A percentile compares a stretch with the other conserved stretches of the same genome.
Conservation (phyloP, 2,329 filamentous ascomycete genomes). For the Metarhizium rileyi region DNA sequence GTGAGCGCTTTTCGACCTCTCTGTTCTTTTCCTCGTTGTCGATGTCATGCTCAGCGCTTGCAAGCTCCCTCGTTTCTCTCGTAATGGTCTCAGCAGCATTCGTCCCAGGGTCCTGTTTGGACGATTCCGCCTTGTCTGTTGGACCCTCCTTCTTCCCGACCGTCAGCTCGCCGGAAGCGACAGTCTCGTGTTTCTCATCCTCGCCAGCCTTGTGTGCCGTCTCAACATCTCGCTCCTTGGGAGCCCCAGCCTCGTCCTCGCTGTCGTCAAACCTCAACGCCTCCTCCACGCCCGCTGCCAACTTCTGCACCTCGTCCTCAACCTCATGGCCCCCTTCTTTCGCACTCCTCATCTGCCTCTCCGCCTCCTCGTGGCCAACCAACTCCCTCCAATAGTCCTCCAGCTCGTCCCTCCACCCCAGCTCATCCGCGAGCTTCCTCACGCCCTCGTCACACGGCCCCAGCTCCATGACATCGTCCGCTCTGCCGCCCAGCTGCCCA, state of each 20-base stretch:
- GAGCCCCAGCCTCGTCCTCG: not conserved
- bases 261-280: constrained; percentile 19
- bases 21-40: not conserved
- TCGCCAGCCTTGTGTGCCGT: not conserved
- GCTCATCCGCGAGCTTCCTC: constrained; percentile 62
- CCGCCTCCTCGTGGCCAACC: constrained; percentile 51
- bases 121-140: not conserved
- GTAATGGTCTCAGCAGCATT: not conserved
- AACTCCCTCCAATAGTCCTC: constrained; percentile 63
- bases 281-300: constrained; percentile 26
- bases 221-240: not conserved
- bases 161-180: not conserved
- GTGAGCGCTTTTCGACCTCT: not conserved
- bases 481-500: constrained; percentile 62
- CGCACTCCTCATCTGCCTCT: constrained; percentile 30
- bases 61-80: not conserved
- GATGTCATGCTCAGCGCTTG: not conserved
- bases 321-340: constrained; percentile 22
- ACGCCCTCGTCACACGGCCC: constrained; percentile 80
- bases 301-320: constrained; percentile 34
- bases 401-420: constrained; percentile 81
- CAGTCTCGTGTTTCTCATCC: not conserved
- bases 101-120: not conserved
- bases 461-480: constrained; percentile 77
- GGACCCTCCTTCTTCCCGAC: not conserved